Percentiles rank a stretch among this genome's conserved stretches.
Evolutionary conservation across 225 moss, liverwort and hornwort species (phyloP).

Genomic region (Rhytidiadelphus loreus): DNA sequence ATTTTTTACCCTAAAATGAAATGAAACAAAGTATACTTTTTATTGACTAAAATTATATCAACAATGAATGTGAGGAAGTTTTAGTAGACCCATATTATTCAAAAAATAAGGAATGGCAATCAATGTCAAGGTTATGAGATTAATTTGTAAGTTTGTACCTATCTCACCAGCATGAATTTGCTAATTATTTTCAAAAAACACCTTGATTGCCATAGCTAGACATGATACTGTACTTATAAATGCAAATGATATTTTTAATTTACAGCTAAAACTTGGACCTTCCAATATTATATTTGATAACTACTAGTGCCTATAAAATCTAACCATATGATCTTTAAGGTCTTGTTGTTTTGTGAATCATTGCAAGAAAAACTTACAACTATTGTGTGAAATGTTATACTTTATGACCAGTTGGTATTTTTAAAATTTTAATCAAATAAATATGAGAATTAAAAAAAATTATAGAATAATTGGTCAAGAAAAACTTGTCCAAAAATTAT

Average conservation of each 20-base stretch:
- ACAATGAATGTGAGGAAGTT: too few species aligned
- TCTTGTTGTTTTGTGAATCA: not conserved
- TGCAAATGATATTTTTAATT: not conserved
- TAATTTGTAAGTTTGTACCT: not conserved
- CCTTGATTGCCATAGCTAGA: too few species aligned
- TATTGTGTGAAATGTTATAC: not conserved
- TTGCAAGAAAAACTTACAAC: not conserved
- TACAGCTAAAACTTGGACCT: not conserved
- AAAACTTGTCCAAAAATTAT: too few species aligned
- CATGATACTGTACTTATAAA: not conserved
- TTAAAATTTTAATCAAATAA: too few species aligned
- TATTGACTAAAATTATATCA: not conserved
- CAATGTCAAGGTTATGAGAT: not conserved
- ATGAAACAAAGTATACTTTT: not conserved
- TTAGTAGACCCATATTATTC: not conserved
- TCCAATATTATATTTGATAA: not conserved
- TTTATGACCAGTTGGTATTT: too few species aligned
- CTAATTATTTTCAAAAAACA: too few species aligned
- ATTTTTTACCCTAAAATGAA: not conserved
- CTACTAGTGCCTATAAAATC: not conserved
- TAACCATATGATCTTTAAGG: not conserved
- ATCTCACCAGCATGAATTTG: too few species aligned
- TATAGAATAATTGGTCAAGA: too few species aligned
- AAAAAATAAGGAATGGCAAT: not conserved
- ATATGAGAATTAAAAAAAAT: too few species aligned